phyloP scores from a whole-genome alignment of 306 rosid species.

The Bauhinia variegata region DNA sequence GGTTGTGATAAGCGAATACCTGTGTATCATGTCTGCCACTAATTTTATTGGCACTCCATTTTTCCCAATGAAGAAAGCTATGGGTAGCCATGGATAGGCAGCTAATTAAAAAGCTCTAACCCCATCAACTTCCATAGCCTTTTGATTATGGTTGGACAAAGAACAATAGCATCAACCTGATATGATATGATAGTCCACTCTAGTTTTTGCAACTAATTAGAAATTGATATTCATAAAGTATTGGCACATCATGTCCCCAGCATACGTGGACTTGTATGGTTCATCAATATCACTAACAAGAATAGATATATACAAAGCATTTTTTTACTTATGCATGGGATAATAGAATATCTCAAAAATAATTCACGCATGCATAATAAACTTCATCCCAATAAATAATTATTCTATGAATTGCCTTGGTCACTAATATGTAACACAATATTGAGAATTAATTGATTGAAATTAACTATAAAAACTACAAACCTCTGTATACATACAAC shows the following conservation, averaged over 20 bases:
- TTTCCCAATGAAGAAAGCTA: too few species aligned
- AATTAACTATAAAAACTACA: too few species aligned
- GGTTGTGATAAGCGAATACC: not conserved
- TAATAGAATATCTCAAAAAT: too few species aligned
- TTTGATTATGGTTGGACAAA: not conserved
- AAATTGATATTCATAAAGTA: not conserved
- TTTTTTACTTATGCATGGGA: too few species aligned
- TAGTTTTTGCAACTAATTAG: not conserved
- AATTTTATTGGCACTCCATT: not conserved
- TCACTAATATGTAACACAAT: too few species aligned
- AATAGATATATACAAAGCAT: too few species aligned
- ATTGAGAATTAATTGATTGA: too few species aligned
- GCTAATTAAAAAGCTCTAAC: not conserved
- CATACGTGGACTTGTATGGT: too few species aligned
- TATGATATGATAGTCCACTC: conserved; percentile 18
- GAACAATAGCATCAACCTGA: conserved; percentile 2
- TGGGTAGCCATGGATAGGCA: not conserved
- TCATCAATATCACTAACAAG: not conserved
- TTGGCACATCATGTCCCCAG: too few species aligned
- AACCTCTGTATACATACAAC: too few species aligned
- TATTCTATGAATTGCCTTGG: too few species aligned
- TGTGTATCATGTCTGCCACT: conserved; percentile 23
- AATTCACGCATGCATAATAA: conserved; percentile 25
- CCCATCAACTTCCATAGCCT: not conserved
- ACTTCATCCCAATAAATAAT: not conserved